Percentiles rank a stretch among this genome's conserved stretches.
Conservation (phyloP, 768 basidiomycete species). For the Mycena galopus region DNA sequence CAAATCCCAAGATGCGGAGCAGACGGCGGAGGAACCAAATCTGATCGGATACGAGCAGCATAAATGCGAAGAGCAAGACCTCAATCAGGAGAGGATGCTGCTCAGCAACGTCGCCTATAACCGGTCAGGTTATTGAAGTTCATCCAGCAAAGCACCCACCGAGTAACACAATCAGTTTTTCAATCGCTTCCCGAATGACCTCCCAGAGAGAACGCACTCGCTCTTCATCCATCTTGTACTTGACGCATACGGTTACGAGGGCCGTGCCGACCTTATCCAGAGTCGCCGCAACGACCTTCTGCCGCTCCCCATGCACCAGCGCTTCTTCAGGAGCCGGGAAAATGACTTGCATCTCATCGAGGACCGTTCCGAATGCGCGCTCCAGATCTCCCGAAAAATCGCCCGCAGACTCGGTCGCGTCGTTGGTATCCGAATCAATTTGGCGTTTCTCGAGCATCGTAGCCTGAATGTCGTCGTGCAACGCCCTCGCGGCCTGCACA, state of each 20-base stretch:
- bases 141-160: constrained; percentile 36
- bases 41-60: constrained; percentile 48
- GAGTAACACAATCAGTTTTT: constrained; percentile 40
- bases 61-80: constrained; percentile 39
- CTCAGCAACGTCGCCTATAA: constrained; percentile 52
- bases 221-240: constrained; percentile 44
- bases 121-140: background rate
- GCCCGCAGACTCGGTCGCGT: constrained; percentile 19
- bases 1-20: constrained; percentile 52
- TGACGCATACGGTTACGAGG: constrained; percentile 39
- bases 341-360: constrained; percentile 39
- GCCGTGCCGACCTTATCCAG: constrained; percentile 44
- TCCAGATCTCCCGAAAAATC: constrained; percentile 38
- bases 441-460: background rate
- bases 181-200: constrained; percentile 41
- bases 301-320: constrained; percentile 44
- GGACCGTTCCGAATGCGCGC: constrained; percentile 38
- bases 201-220: constrained; percentile 38
- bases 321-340: constrained; percentile 49
- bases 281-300: constrained; percentile 33
- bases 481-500: background rate
- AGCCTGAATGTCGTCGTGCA: constrained; percentile 14
- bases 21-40: constrained; percentile 48
- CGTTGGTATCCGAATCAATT: background rate
- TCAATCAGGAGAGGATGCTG: constrained; percentile 49